Evolutionary conservation across 768 basidiomycete species (phyloP).

Genomic region (Lenzites betulinus): DNA sequence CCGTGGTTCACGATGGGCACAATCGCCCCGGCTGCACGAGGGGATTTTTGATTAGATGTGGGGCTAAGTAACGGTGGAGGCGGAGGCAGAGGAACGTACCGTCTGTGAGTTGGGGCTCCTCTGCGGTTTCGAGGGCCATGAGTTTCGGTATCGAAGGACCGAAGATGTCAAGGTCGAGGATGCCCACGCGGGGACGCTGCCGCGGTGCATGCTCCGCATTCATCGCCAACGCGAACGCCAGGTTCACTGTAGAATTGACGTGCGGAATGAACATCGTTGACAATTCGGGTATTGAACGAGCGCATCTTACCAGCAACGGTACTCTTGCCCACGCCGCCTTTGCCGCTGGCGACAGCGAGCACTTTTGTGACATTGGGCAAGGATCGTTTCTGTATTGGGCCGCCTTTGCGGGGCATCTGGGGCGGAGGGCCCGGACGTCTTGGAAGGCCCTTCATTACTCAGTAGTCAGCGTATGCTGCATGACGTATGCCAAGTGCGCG

Average conservation of each 20-base stretch:
- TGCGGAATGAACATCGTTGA: not conserved
- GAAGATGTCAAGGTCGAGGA: slow-evolving; percentile 95
- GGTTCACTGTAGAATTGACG: slow-evolving; percentile 56
- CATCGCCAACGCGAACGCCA: slow-evolving; percentile 73
- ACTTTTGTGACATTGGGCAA: slow-evolving; percentile 80
- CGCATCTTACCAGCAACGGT: slow-evolving; percentile 77
- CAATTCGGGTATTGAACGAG: not conserved
- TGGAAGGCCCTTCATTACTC: slow-evolving; percentile 30
- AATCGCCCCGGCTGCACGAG: slow-evolving; percentile 61
- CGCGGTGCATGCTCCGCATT: slow-evolving; percentile 36
- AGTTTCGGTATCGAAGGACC: slow-evolving; percentile 93
- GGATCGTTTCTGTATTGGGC: slow-evolving; percentile 52
- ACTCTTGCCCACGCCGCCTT: slow-evolving; percentile 96
- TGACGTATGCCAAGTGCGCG: not conserved
- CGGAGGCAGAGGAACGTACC: slow-evolving; percentile 44
- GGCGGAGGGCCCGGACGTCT: slow-evolving; percentile 39
- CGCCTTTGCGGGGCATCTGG: slow-evolving; percentile 61
- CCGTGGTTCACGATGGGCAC: slow-evolving; percentile 87
- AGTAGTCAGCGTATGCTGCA: slow-evolving; percentile 13
- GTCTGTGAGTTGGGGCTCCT: slow-evolving; percentile 76
- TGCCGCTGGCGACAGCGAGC: slow-evolving; percentile 86
- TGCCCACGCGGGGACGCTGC: slow-evolving; percentile 64
- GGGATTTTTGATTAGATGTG: not conserved
- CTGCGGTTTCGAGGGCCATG: slow-evolving; percentile 80
- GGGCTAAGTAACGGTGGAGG: not conserved